These are phyloP conservation scores for Aureobasidium sp. DNA, from an alignment of 2,329 filamentous ascomycete species.

Conservation along the genomic window DNA sequence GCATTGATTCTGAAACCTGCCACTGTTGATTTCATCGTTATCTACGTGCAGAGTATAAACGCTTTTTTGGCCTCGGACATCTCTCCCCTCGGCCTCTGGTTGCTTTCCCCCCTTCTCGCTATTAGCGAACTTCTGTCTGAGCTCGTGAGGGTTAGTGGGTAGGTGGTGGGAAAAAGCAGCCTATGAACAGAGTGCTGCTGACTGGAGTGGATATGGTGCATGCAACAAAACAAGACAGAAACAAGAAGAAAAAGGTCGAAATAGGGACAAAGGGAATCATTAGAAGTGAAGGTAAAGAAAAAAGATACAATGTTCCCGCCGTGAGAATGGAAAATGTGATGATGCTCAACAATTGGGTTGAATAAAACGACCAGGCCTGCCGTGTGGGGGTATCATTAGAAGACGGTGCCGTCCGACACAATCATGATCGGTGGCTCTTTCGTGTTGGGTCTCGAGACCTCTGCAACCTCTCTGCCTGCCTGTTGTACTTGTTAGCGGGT, in stretches of 20 bases:
- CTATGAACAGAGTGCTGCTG: slow-evolving; percentile 4
- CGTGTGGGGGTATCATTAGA: slow-evolving; percentile 49
- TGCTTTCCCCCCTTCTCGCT: not conserved
- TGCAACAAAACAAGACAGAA: not conserved
- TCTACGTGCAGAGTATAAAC: not conserved
- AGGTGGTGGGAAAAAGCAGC: not conserved
- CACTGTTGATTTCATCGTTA: not conserved
- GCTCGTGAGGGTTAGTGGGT: not conserved
- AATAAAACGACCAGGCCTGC: slow-evolving; percentile 12
- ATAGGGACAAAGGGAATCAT: slow-evolving; percentile 2
- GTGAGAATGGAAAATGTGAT: not conserved
- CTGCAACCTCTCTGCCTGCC: slow-evolving; percentile 92
- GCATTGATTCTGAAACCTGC: not conserved
- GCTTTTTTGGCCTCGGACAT: not conserved
- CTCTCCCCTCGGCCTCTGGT: not conserved
- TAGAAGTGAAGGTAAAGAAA: slow-evolving; percentile 5
- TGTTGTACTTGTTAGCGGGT: slow-evolving; percentile 31
- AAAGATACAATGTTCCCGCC: slow-evolving; percentile 4
- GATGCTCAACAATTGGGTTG: slow-evolving; percentile 4
- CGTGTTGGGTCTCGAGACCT: slow-evolving; percentile 90
- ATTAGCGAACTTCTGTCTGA: not conserved
- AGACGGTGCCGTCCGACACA: slow-evolving; percentile 91
- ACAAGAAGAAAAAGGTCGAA: not conserved
- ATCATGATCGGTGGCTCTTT: slow-evolving; percentile 96
- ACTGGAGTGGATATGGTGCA: not conserved